Percentiles rank a stretch among this genome's conserved stretches.
Conservation (phyloP, 805 yeast species). For the Millerozyma miso region DNA sequence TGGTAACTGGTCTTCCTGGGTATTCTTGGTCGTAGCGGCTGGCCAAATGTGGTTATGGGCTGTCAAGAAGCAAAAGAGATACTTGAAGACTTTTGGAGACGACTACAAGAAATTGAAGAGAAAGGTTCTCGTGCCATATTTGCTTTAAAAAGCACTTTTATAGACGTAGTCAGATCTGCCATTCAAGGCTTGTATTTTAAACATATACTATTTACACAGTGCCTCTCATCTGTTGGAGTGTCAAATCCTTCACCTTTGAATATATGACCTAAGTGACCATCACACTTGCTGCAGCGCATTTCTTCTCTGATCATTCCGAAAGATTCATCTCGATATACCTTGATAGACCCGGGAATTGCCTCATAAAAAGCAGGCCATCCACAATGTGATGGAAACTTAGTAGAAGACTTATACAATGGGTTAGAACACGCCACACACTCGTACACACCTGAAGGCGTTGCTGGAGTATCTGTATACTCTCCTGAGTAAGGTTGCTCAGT, state of each 20-base stretch:
- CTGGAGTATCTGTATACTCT: constrained; percentile 50
- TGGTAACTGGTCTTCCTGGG: constrained; percentile 71
- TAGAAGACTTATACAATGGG: constrained; percentile 72
- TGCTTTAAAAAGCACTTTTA: constrained; percentile 37
- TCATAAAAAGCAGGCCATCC: constrained; percentile 99
- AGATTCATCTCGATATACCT: constrained; percentile 53
- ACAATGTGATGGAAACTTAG: constrained; percentile 88
- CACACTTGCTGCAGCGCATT: constrained; percentile 84
- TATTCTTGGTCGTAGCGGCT: constrained; percentile 68
- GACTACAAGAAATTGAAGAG: constrained; percentile 78
- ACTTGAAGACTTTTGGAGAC: constrained; percentile 64
- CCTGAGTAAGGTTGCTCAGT: constrained; percentile 70
- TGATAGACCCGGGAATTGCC: constrained; percentile 78
- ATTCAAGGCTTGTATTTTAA: constrained; percentile 49
- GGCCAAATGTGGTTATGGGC: constrained; percentile 94
- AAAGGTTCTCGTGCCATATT: constrained; percentile 66
- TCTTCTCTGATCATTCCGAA: constrained; percentile 84
- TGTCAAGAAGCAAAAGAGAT: constrained; percentile 70
- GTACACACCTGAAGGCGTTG: constrained; percentile 58
- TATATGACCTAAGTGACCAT: constrained; percentile 93
- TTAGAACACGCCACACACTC: constrained; percentile 80
- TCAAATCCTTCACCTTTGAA: constrained; percentile 90
- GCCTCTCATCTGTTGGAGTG: constrained; percentile 87
- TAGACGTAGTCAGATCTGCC: background rate
- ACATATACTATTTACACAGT: constrained; percentile 87